Evolutionary conservation across 2,329 filamentous ascomycete genomes (phyloP), one percentile per base, ranked within the genome.

Genomic region (Beauveria rudraprayagi): DNA sequence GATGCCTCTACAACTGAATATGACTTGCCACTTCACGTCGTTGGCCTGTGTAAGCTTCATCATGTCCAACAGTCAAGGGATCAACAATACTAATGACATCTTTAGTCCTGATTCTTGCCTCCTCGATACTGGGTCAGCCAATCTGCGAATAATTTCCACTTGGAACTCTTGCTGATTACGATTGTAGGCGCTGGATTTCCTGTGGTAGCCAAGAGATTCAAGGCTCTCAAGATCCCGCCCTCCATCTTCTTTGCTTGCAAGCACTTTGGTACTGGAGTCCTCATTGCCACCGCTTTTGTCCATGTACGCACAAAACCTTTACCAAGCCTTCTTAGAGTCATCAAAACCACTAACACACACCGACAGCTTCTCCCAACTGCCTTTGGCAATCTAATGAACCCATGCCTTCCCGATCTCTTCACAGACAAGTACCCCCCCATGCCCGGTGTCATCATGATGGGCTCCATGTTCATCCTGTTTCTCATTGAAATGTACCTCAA

Each of bases 261-360:
- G 66, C 83, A 86, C 67, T 87, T 88, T 64, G 85, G 87, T 69
- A 90, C 87, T 0, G 87, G 87, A 63, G 87, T 90, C 19, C 76
- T 90, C 43, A 82, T 90, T 61, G 87, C 87, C 28, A 90, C 87
- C 2, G 87, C 87, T 3, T 90, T 90, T 66, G 87, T 90, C 22
- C 87, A 90, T 78, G 78, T 85, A 67, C 66, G 78, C 71, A 14
- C 7, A 5, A 14, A 1, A 5, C 5, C 30, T 10, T 28, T 0
- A 11, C 30, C 10, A 34, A 34, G 30, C 30, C 30, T 4, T 5
- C 41, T 1, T 1, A 14, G 19, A 22, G n/a, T 40, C 22, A 28
- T 37, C 6, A 50, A 28, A 50, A 61, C 61, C 34, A 24, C 22
- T 41, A 19, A 3, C 34, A n/a, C 24, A 14, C 34, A 37, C 5